Base-by-base conservation (phyloP, 495 filamentous ascomycete genomes). In the Staphylotrichum longicolle region DNA sequence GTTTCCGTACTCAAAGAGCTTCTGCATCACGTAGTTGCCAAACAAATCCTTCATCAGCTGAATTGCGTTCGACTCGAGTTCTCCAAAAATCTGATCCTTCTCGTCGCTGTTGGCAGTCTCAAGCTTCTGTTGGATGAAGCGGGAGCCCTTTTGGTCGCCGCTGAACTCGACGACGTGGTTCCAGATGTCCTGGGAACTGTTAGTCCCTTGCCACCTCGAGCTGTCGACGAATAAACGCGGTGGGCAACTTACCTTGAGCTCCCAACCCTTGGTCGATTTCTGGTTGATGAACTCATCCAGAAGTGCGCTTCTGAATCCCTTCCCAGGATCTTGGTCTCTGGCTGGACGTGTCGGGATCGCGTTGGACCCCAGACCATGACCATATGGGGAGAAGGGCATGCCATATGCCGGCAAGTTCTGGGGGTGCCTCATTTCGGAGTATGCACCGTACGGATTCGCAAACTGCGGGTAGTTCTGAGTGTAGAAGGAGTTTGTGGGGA, bases 11-110 rank as follows among this genome's bases (percentile, higher is more conserved):
- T 98, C 93, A 65, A 97, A 98, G 63, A 98, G 86, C 71, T 97
- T 98, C 68, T 98, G 94, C 30, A 98, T 94, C 41, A 98, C 94
- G 69, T 98, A 98, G 74, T 98, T 98, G 15, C 94, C 94, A 70
- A 96, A 98, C 12, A 97, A 88, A 70, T 98, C 95, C 10, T 88
- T 93, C 91, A 96, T 97, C 46, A 98, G 77, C 70, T 93, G 91
- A 42, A 96, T 66, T 8, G 86, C 83, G 67, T 98, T 93, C 0
- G 86, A 83, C 64, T 86, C 80, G 42, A 98, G 89, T 70, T 98
- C 95, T 0, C 80, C 79, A 77, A 96, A 98, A 3, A 98, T 86
- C 50, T 88, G 86, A n/a, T 96, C 91, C 70, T 96, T 97, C 70
- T 98, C 94, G 58, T 98, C 94, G 63, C 91, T 95, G 69, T 96